Percentiles rank a stretch among this genome's conserved stretches.
These are phyloP conservation scores for Ganoderma sinense DNA, from an alignment of 1,284 basidiomycete species.

Conservation along the genomic window DNA sequence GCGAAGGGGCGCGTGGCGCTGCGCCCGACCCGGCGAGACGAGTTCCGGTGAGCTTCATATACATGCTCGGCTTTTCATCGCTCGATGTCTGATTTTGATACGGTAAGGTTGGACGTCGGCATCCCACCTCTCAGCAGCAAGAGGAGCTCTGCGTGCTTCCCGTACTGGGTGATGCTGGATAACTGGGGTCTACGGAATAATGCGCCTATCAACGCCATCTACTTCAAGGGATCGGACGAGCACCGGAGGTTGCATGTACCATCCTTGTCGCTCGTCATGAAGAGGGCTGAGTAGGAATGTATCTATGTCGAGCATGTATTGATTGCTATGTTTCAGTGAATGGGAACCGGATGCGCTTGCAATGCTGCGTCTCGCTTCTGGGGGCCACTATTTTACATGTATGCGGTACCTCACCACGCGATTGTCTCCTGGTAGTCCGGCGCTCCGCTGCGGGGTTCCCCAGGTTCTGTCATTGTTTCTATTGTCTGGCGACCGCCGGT, in stretches of 20 bases:
- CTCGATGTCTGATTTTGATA: background rate
- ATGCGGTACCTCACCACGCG: background rate
- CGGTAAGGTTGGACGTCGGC: constrained; percentile 27
- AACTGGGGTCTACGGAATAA: constrained; percentile 33
- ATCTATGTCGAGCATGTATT: background rate
- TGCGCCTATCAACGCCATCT: constrained; percentile 32
- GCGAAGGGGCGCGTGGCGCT: constrained; percentile 39
- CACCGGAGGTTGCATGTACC: constrained; percentile 18
- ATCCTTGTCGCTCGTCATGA: constrained; percentile 13
- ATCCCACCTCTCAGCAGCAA: constrained; percentile 54
- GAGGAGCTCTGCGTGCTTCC: constrained; percentile 45
- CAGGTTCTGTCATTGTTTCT: background rate
- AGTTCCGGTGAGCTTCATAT: constrained; percentile 43
- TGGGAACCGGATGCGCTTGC: background rate
- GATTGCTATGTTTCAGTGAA: background rate
- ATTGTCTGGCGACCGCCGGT: background rate
- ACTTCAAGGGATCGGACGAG: constrained; percentile 23
- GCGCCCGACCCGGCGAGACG: constrained; percentile 46
- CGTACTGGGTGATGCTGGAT: constrained; percentile 36
- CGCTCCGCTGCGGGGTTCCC: background rate
- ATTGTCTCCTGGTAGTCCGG: background rate
- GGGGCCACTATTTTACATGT: background rate
- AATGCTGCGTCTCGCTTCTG: background rate
- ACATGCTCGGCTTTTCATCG: background rate
- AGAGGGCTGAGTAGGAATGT: background rate